A percentile compares a stretch with the other conserved stretches of the same genome.
These are phyloP conservation scores for Metschnikowia peoriensis DNA, from an alignment of 805 yeast genomes.

Conservation along the genomic window DNA sequence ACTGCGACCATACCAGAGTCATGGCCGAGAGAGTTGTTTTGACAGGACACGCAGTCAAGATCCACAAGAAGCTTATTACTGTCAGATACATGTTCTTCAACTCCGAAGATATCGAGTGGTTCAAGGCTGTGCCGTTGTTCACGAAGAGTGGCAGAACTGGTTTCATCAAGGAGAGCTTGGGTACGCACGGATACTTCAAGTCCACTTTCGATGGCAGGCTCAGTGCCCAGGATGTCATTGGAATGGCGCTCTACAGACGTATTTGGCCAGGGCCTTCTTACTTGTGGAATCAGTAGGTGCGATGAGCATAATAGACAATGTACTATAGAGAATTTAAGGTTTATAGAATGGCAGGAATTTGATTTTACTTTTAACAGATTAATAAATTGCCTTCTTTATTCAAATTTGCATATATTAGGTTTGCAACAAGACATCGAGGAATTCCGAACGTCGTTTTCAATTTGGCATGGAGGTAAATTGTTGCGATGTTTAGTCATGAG, in stretches of 20 bases:
- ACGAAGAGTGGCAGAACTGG: slow-evolving; percentile 94
- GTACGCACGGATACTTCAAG: slow-evolving; percentile 98
- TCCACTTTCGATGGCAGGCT: slow-evolving; percentile 91
- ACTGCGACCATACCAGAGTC: slow-evolving; percentile 80
- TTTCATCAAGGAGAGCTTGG: slow-evolving; percentile 89
- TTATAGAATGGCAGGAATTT: neutral
- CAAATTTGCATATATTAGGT: too few relatives aligned
- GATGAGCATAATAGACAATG: neutral
- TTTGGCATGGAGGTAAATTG: too few relatives aligned
- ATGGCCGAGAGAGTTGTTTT: slow-evolving; percentile 84
- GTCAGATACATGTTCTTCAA: slow-evolving; percentile 97
- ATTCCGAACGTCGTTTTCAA: too few relatives aligned
- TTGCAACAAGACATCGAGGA: too few relatives aligned
- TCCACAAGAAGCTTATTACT: slow-evolving; percentile 89
- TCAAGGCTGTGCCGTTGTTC: slow-evolving; percentile 87
- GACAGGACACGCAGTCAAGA: slow-evolving; percentile 94
- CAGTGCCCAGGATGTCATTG: slow-evolving; percentile 88
- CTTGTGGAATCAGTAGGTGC: slow-evolving; percentile 22
- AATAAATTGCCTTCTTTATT: too few relatives aligned
- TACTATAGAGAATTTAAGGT: neutral
- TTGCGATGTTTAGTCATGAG: too few relatives aligned
- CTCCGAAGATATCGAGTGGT: slow-evolving; percentile 82
- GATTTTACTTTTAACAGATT: too few relatives aligned
- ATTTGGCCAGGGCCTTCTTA: slow-evolving; percentile 73
- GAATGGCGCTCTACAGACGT: slow-evolving; percentile 90